Evolutionary conservation across 2,329 filamentous ascomycete genomes (phyloP).

Genomic region (Corynespora cassiicola): DNA sequence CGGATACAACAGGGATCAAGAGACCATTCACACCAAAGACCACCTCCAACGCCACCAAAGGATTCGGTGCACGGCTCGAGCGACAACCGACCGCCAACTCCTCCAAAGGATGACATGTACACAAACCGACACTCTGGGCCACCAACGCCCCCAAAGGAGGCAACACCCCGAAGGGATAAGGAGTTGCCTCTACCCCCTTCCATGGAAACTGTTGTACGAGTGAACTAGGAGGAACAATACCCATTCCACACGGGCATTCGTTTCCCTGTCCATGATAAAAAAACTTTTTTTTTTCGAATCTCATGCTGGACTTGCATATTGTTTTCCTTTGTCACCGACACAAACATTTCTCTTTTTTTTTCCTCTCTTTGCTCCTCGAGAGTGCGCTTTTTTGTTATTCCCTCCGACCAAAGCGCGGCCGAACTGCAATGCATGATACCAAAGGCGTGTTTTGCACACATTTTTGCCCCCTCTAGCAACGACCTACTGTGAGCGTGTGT

Average conservation of each 20-base stretch:
- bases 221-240: slow-evolving; percentile 39
- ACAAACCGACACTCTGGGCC: slow-evolving; percentile 36
- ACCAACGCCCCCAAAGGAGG: slow-evolving; percentile 50
- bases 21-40: slow-evolving; percentile 38
- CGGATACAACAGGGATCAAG: slow-evolving; percentile 21
- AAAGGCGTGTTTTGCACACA: no score
- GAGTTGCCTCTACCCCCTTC: slow-evolving; percentile 40
- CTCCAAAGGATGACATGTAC: slow-evolving; percentile 42
- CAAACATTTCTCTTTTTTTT: slow-evolving; percentile 1
- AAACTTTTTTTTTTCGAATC: neutral
- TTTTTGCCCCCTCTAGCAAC: no score
- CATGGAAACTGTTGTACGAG: slow-evolving; percentile 39
- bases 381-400: slow-evolving; percentile 1
- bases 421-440: slow-evolving; percentile 7
- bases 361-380: neutral
- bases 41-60: slow-evolving; percentile 55
- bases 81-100: slow-evolving; percentile 43
- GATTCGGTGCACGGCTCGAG: slow-evolving; percentile 32
- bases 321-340: neutral
- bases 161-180: slow-evolving; percentile 35
- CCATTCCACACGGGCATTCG: neutral
- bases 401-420: neutral
- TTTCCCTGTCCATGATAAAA: neutral
- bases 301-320: slow-evolving; percentile 3
- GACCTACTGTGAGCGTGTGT: neutral